Conservation (phyloP, 305 asterid genomes). For the Euphrasia arctica region DNA sequence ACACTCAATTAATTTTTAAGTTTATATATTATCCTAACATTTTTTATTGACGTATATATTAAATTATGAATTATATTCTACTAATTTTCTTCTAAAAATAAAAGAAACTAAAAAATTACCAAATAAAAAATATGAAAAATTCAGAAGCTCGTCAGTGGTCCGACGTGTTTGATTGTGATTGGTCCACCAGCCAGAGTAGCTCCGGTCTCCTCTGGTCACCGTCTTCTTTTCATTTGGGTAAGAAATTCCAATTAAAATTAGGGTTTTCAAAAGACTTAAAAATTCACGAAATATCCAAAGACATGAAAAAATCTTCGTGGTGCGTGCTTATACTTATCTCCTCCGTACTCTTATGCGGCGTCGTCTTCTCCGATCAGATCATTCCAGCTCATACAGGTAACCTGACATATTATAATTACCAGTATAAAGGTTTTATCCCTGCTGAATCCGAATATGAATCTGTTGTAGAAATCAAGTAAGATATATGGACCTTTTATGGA, state of each 20-base stretch:
- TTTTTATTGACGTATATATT: too few relatives aligned
- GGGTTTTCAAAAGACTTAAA: constrained; percentile 30
- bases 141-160: neutral
- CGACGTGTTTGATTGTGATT: neutral
- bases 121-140: too few relatives aligned
- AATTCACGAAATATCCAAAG: constrained; percentile 22
- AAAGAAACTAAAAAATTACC: too few relatives aligned
- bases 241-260: constrained; percentile 23
- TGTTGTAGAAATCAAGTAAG: neutral
- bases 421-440: constrained; percentile 11
- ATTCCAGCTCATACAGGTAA: constrained; percentile 56
- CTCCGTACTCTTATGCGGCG: constrained; percentile 24
- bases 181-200: neutral
- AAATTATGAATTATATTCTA: too few relatives aligned
- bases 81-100: too few relatives aligned
- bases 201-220: neutral
- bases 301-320: constrained; percentile 36
- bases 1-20: too few relatives aligned
- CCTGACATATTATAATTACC: neutral
- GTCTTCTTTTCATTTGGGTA: constrained; percentile 6
- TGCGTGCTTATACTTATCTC: constrained; percentile 27
- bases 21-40: too few relatives aligned
- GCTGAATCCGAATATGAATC: constrained; percentile 10
- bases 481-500: neutral
- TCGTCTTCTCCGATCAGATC: constrained; percentile 41